These are phyloP conservation scores for Cryptosporidium parvum DNA, from an alignment of 169 alveolate species.

Conservation along the genomic window DNA sequence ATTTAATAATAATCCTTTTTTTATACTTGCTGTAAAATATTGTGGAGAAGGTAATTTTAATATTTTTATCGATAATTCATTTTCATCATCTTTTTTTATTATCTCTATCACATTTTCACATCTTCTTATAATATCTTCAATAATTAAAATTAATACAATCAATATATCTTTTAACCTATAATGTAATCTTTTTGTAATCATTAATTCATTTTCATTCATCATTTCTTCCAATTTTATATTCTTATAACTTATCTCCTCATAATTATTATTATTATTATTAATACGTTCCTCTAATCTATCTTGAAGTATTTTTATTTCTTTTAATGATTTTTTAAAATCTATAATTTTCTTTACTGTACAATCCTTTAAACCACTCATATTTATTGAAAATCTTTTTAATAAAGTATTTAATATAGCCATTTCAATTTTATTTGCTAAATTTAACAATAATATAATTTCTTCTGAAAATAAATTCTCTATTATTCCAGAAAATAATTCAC, in stretches of 20 bases:
- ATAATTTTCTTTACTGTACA: background rate
- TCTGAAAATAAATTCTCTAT: background rate
- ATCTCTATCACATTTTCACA: background rate
- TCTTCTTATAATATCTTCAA: background rate
- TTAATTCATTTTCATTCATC: background rate
- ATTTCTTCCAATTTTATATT: background rate
- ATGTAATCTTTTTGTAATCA: slow-evolving; percentile 1
- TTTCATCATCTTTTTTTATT: background rate
- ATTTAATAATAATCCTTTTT: background rate
- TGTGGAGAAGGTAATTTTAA: background rate
- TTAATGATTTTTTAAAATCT: background rate
- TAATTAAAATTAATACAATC: background rate
- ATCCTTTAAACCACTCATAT: background rate
- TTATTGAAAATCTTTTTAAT: background rate
- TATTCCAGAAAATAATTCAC: background rate
- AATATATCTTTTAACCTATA: background rate
- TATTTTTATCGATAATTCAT: no score
- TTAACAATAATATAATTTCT: background rate
- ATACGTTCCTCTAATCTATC: background rate
- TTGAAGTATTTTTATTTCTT: background rate
- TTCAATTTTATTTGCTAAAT: background rate
- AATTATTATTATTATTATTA: no score
- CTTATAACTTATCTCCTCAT: background rate
- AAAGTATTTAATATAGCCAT: background rate
- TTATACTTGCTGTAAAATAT: background rate